A percentile compares a stretch with the other conserved stretches of the same genome.
phyloP scores from a whole-genome alignment of 768 basidiomycete genomes.

The Russula olivacea region DNA sequence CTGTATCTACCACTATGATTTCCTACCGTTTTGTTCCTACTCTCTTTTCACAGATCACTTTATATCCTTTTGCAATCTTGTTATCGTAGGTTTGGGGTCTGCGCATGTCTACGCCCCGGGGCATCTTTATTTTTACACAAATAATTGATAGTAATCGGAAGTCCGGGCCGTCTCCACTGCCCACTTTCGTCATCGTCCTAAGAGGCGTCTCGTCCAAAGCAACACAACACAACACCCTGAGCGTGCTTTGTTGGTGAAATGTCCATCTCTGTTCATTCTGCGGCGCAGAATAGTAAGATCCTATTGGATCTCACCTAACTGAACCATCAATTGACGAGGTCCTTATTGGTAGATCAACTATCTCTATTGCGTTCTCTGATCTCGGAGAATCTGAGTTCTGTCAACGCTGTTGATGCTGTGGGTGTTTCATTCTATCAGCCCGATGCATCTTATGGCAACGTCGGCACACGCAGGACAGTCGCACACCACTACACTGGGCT shows the following conservation, averaged over 20 bases:
- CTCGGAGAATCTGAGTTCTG: slow-evolving; percentile 51
- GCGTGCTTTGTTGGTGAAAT: not conserved
- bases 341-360: slow-evolving; percentile 50
- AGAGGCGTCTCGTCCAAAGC: no score
- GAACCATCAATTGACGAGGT: not conserved
- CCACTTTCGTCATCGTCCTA: slow-evolving; percentile 1
- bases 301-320: not conserved
- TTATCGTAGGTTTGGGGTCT: not conserved
- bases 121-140: not conserved
- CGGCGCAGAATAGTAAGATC: slow-evolving; percentile 59
- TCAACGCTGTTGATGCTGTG: slow-evolving; percentile 63
- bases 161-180: not conserved
- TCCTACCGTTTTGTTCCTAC: not conserved
- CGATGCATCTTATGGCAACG: not conserved
- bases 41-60: not conserved
- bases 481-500: slow-evolving; percentile 85
- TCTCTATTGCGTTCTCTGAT: slow-evolving; percentile 63
- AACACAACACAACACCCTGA: no score
- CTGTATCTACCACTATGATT: slow-evolving; percentile 5
- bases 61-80: not conserved
- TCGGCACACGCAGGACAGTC: slow-evolving; percentile 49
- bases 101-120: not conserved
- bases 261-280: slow-evolving; percentile 49
- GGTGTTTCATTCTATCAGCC: slow-evolving; percentile 11
- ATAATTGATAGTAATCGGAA: not conserved